Percentiles rank a stretch among this genome's conserved stretches.
These are phyloP conservation scores for Aspergillus amoenus DNA, from an alignment of 2,329 filamentous ascomycete species.

Conservation along the genomic window DNA sequence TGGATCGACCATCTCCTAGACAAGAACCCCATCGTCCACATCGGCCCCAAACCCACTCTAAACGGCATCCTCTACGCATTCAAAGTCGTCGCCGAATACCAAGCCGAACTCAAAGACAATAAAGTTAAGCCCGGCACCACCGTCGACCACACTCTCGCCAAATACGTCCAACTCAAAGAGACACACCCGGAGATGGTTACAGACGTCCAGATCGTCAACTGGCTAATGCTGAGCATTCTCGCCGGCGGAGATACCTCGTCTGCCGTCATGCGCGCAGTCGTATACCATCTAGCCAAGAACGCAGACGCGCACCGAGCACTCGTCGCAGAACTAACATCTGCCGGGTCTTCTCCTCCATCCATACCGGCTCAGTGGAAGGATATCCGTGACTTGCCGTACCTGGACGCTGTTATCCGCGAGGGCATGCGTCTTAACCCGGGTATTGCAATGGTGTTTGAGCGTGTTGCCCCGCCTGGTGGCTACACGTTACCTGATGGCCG, in stretches of 20 bases:
- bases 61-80: slow-evolving; percentile 10
- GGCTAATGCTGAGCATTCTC: slow-evolving; percentile 28
- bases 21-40: slow-evolving; percentile 22
- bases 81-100: slow-evolving; percentile 8
- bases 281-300: slow-evolving; percentile 33
- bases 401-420: slow-evolving; percentile 56
- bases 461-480: slow-evolving; percentile 45
- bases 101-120: neutral
- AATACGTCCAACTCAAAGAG: slow-evolving; percentile 29
- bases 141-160: slow-evolving; percentile 26
- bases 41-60: slow-evolving; percentile 22
- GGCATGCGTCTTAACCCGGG: slow-evolving; percentile 51
- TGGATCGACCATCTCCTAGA: slow-evolving; percentile 21
- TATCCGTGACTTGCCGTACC: slow-evolving; percentile 37
- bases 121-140: slow-evolving; percentile 19
- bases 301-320: slow-evolving; percentile 11
- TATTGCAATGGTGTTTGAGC: slow-evolving; percentile 51
- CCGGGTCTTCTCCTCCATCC: neutral
- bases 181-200: slow-evolving; percentile 24
- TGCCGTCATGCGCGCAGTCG: slow-evolving; percentile 30
- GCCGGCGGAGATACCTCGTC: slow-evolving; percentile 39
- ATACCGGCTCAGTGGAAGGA: slow-evolving; percentile 12
- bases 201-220: slow-evolving; percentile 28
- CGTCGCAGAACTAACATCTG: slow-evolving; percentile 5
- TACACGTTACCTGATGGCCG: slow-evolving; percentile 30